phyloP scores from a whole-genome alignment of 805 yeast species.

The Lipomyces japonicus region DNA sequence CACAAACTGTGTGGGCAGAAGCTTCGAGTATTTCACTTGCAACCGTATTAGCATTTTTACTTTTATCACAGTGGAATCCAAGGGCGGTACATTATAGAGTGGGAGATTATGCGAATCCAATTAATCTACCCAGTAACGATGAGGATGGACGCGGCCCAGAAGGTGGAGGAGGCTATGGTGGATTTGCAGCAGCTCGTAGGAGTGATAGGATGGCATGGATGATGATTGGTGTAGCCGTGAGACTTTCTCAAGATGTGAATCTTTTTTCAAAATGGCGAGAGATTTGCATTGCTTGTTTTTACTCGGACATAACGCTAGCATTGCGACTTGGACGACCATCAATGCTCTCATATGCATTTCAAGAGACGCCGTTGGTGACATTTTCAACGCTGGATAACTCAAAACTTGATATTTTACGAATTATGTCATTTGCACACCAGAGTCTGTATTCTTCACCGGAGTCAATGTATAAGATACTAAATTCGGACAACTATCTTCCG shows the following conservation, averaged over 20 bases:
- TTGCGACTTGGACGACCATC: slow-evolving; percentile 76
- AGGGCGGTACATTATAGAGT: slow-evolving; percentile 76
- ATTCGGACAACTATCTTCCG: slow-evolving; percentile 50
- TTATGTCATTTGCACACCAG: slow-evolving; percentile 78
- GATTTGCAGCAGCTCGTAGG: slow-evolving; percentile 78
- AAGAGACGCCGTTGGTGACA: slow-evolving; percentile 52
- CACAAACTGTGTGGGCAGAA: slow-evolving; percentile 91
- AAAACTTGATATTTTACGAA: slow-evolving; percentile 71
- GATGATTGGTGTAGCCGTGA: slow-evolving; percentile 81
- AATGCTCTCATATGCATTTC: slow-evolving; percentile 62
- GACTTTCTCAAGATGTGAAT: slow-evolving; percentile 83
- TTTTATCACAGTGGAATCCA: slow-evolving; percentile 94
- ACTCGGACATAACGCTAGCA: slow-evolving; percentile 77
- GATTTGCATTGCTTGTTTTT: slow-evolving; percentile 77
- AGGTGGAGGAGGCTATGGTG: slow-evolving; percentile 55
- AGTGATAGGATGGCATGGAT: slow-evolving; percentile 92
- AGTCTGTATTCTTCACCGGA: slow-evolving; percentile 58
- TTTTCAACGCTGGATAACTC: slow-evolving; percentile 69
- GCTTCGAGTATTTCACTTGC: slow-evolving; percentile 85
- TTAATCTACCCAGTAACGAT: slow-evolving; percentile 24
- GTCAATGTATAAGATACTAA: slow-evolving; percentile 37
- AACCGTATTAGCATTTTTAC: slow-evolving; percentile 74
- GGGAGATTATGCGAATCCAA: slow-evolving; percentile 72
- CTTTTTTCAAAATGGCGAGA: slow-evolving; percentile 69
- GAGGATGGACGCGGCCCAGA: slow-evolving; percentile 28